Evolutionary conservation across 108 stramenopile genomes (phyloP), one percentile per base, ranked within the genome.

Genomic region (Fistulifera solaris): DNA sequence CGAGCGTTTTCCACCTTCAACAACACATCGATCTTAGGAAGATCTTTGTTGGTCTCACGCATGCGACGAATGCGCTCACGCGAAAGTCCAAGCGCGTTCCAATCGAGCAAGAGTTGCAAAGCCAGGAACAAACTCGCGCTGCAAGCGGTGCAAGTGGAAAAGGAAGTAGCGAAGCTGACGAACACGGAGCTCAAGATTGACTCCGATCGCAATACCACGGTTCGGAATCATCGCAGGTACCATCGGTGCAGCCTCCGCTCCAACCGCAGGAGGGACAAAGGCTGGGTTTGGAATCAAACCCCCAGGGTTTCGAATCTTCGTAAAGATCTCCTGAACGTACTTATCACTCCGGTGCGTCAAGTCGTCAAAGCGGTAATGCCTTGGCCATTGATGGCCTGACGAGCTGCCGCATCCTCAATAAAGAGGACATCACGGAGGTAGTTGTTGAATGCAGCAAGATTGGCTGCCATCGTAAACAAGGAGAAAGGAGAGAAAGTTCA

Each of bases 271-370:
- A 2, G 44, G 44, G 7, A 11, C 19, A 21, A 35, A 35, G 6
- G 31, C 31, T 3, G 31, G 31, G 26, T 57, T 57, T 2, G 61
- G 35, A 18, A 62, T 17, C 15, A 12, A 11, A 15, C 61, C 61
- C 2, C 61, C 52, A 14, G 61, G 61, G 19, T 38, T 27, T 2
- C 61, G 27, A 35, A 53, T 12, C 39, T 31, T 42, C 40, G 38
- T 27, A 28, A 52, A 52, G 2, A 54, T 23, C 23, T 54, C 28
- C 27, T 18, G 18, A 27, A 62, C 53, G 14, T 53, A 31, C 17
- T 62, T 40, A 23, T 62, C 52, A 8, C 1, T 25, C 3, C 53
- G 52, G 6, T 22, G 11, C 27, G 12, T 14, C 19, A 53, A 43
- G 14, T 39, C 39, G 22, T 62, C 61, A 22, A 24, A 28, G 46